Percentiles rank a stretch among this genome's conserved stretches.
Evolutionary conservation across 306 rosid species (phyloP).

Genomic region (Quercus wislizeni): DNA sequence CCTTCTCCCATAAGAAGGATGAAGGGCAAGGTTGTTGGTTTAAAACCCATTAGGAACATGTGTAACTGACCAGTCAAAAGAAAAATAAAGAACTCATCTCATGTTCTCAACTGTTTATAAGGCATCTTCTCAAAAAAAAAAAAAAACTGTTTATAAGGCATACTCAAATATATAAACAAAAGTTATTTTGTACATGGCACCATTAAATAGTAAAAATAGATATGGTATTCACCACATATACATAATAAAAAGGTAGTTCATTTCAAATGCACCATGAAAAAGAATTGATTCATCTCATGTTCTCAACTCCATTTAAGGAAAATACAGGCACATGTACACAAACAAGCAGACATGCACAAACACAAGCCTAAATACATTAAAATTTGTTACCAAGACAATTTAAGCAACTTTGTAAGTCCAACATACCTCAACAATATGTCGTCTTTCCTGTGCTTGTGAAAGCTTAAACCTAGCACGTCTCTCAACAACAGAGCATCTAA

Average conservation of each 20-base stretch:
- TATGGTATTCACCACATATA: not conserved
- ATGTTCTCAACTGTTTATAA: not conserved
- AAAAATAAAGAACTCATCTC: not conserved
- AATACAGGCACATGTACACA: not conserved
- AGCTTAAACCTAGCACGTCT: constrained; percentile 89
- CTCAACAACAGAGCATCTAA: constrained; percentile 88
- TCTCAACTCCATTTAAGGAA: not conserved
- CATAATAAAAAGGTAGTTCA: not conserved
- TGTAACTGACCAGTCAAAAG: too few species aligned
- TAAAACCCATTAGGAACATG: too few species aligned
- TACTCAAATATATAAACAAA: not conserved
- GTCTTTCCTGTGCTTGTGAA: constrained; percentile 76
- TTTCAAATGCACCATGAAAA: constrained; percentile 5
- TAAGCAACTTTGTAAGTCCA: not conserved
- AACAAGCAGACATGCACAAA: not conserved
- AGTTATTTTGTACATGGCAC: not conserved
- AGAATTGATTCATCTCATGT: not conserved
- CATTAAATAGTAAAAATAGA: not conserved
- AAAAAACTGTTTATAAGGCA: not conserved
- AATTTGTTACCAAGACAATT: not conserved
- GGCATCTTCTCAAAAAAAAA: too few species aligned
- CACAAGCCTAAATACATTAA: not conserved
- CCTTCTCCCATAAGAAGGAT: too few species aligned
- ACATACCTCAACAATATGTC: constrained; percentile 84
- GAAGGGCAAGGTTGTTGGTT: too few species aligned